Evolutionary conservation across 768 basidiomycete species (phyloP).

Genomic region (Coprinellus aureogranulatus): DNA sequence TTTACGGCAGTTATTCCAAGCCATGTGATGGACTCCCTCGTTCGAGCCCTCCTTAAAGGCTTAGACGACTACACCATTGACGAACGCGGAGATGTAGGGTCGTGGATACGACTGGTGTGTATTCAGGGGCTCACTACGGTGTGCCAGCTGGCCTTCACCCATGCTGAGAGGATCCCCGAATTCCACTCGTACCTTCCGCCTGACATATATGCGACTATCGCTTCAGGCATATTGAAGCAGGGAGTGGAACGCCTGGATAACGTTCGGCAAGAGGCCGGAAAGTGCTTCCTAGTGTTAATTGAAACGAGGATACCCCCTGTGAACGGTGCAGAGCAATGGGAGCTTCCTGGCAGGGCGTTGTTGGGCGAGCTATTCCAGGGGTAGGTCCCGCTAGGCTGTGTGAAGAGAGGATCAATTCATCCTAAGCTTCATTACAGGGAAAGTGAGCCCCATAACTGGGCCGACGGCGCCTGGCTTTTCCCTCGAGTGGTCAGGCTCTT

Average conservation of each 20-base stretch:
- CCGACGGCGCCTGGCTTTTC: constrained; percentile 71
- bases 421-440: constrained; percentile 23
- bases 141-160: constrained; percentile 48
- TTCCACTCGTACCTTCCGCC: constrained; percentile 63
- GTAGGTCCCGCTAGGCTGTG: constrained; percentile 33
- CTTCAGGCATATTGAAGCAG: constrained; percentile 79
- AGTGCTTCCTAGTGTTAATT: constrained; percentile 54
- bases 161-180: constrained; percentile 38
- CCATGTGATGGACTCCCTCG: constrained; percentile 45
- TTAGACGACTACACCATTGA: constrained; percentile 90
- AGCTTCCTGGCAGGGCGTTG: constrained; percentile 44
- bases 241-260: constrained; percentile 89
- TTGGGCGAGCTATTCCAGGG: constrained; percentile 53
- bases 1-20: constrained; percentile 43
- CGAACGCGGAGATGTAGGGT: constrained; percentile 95
- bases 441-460: constrained; percentile 52
- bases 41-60: constrained; percentile 62
- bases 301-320: constrained; percentile 42
- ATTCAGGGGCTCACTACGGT: constrained; percentile 62
- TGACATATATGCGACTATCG: constrained; percentile 49
- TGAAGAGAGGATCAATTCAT: too few relatives aligned
- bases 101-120: constrained; percentile 86
- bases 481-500: constrained; percentile 69
- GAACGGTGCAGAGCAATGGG: constrained; percentile 45
- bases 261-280: constrained; percentile 79